A percentile compares a stretch with the other conserved stretches of the same genome.
These are phyloP conservation scores for Metschnikowia continentalis DNA, from an alignment of 805 yeast species.

Conservation along the genomic window DNA sequence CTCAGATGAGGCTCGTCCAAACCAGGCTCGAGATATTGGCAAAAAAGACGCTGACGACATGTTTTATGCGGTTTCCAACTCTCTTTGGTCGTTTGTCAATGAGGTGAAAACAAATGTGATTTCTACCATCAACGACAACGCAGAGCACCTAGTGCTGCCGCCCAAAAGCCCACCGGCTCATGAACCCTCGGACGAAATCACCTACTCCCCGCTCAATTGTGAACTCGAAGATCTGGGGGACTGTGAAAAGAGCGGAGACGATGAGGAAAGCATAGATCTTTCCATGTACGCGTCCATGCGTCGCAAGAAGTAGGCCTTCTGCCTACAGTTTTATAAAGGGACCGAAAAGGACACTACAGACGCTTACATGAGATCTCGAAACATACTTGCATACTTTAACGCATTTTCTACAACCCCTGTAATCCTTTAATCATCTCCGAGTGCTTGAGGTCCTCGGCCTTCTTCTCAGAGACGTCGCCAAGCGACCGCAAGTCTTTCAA, in stretches of 20 bases:
- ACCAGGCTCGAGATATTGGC: neutral
- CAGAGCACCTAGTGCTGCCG: slow-evolving; percentile 1
- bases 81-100: slow-evolving; percentile 42
- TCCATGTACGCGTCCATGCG: slow-evolving; percentile 23
- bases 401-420: slow-evolving; percentile 24
- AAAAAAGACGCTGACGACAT: slow-evolving; percentile 26
- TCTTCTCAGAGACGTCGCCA: slow-evolving; percentile 31
- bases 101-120: slow-evolving; percentile 29
- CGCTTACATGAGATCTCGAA: neutral
- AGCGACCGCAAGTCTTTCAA: slow-evolving; percentile 40
- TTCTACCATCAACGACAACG: slow-evolving; percentile 7
- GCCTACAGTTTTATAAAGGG: neutral
- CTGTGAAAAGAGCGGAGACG: slow-evolving; percentile 11
- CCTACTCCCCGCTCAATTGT: neutral
- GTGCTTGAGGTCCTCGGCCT: slow-evolving; percentile 30
- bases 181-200: neutral
- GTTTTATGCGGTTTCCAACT: slow-evolving; percentile 38
- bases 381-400: neutral
- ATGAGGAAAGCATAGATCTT: slow-evolving; percentile 24
- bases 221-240: neutral
- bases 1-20: neutral
- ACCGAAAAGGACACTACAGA: neutral
- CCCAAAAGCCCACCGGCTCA: neutral
- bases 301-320: neutral
- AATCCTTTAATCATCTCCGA: slow-evolving; percentile 37